A percentile compares a stretch with the other conserved stretches of the same genome.
Conservation (phyloP, 2,329 filamentous ascomycete species). For the Monosporascus sp. region DNA sequence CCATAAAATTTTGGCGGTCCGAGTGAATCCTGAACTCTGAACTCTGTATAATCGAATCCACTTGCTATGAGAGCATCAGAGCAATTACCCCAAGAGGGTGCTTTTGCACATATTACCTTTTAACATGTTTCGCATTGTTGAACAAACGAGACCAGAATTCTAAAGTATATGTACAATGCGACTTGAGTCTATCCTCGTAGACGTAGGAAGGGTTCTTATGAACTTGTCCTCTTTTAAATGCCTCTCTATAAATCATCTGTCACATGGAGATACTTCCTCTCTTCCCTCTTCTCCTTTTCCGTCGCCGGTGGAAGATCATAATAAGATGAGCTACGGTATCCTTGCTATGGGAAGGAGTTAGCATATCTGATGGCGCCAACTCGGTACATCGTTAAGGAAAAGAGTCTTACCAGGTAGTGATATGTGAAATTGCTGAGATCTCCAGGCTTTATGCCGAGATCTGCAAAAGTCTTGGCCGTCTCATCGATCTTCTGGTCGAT, state of each 20-base stretch:
- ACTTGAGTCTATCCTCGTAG: conserved; percentile 11
- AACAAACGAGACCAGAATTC: conserved; percentile 22
- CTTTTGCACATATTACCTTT: conserved; percentile 1
- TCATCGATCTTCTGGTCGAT: conserved; percentile 89
- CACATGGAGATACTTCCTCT: conserved; percentile 96
- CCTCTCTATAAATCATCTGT: conserved; percentile 70
- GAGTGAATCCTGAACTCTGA: no score
- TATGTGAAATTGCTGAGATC: conserved; percentile 86
- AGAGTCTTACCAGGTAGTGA: conserved; percentile 75
- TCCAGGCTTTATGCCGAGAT: conserved; percentile 82
- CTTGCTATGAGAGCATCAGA: no score
- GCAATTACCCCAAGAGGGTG: neutral
- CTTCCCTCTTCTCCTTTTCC: conserved; percentile 88
- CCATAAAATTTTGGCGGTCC: no score
- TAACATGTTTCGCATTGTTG: conserved; percentile 8
- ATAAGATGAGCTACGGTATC: conserved; percentile 80
- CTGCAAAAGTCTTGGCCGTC: conserved; percentile 90
- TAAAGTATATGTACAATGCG: conserved; percentile 33
- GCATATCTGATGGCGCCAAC: conserved; percentile 8
- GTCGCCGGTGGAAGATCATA: conserved; percentile 94
- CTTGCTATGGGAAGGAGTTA: conserved; percentile 59
- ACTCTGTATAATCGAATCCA: no score
- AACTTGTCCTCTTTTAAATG: conserved; percentile 2
- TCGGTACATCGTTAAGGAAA: neutral
- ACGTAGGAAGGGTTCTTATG: conserved; percentile 14